Evolutionary conservation across 345 rosid species (phyloP).

Genomic region (Hibiscus mutabilis): DNA sequence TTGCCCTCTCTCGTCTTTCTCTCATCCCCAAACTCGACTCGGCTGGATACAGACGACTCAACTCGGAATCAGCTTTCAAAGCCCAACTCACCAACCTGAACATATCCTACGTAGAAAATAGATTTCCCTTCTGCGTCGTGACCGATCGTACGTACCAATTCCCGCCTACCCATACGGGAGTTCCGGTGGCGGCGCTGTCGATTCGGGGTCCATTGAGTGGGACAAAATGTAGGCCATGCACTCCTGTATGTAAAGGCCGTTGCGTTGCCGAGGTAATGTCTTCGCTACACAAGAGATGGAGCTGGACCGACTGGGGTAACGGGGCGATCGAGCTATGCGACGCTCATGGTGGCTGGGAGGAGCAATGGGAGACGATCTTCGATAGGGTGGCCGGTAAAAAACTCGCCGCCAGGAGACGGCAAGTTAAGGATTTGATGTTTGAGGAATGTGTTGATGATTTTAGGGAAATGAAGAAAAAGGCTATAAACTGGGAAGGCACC

Average conservation of each 20-base stretch:
- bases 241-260: slow-evolving; percentile 39
- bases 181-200: slow-evolving; percentile 70
- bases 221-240: slow-evolving; percentile 87
- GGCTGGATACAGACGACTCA: slow-evolving; percentile 47
- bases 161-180: slow-evolving; percentile 61
- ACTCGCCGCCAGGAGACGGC: slow-evolving; percentile 40
- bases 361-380: slow-evolving; percentile 64
- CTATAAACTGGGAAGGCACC: slow-evolving; percentile 69
- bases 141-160: slow-evolving; percentile 53
- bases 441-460: slow-evolving; percentile 49
- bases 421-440: slow-evolving; percentile 23
- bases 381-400: slow-evolving; percentile 43
- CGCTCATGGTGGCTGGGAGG: slow-evolving; percentile 60
- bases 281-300: slow-evolving; percentile 49
- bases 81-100: slow-evolving; percentile 62
- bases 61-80: slow-evolving; percentile 81
- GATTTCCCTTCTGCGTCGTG: slow-evolving; percentile 75
- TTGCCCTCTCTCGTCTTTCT: slow-evolving; percentile 81
- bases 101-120: slow-evolving; percentile 34
- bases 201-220: slow-evolving; percentile 82
- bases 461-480: slow-evolving; percentile 35
- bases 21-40: slow-evolving; percentile 60
- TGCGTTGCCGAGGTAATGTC: slow-evolving; percentile 56
- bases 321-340: slow-evolving; percentile 59
- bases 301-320: slow-evolving; percentile 86